A percentile compares a stretch with the other conserved stretches of the same genome.
Conservation (phyloP, 2,329 filamentous ascomycete genomes). For the Colletotrichum tropicale region DNA sequence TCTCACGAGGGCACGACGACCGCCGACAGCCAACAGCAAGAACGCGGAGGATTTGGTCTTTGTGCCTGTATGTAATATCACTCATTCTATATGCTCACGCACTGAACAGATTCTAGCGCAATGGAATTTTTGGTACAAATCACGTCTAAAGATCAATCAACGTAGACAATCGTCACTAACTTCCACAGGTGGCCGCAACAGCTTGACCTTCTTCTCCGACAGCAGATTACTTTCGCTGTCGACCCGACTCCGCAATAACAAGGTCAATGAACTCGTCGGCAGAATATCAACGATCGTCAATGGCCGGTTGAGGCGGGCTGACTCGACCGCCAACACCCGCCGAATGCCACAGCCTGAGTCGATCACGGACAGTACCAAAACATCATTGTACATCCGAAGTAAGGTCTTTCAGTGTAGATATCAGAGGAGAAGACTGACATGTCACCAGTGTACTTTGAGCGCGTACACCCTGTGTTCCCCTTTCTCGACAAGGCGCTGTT, state of each 20-base stretch:
- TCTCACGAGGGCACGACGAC: conserved; percentile 20
- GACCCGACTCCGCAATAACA: conserved; percentile 29
- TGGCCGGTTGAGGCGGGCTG: conserved; percentile 12
- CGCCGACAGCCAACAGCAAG: neutral
- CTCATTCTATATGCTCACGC: too few relatives aligned
- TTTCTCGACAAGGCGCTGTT: conserved; percentile 42
- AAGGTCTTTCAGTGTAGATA: neutral
- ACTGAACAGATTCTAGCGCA: conserved; percentile 23
- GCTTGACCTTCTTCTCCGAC: conserved; percentile 33
- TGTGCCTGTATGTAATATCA: conserved; percentile 25
- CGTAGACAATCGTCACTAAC: neutral
- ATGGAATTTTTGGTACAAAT: conserved; percentile 28
- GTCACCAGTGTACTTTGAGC: conserved; percentile 39
- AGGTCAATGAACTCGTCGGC: conserved; percentile 30
- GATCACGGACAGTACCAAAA: neutral
- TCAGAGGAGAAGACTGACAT: neutral
- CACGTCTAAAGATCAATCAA: neutral
- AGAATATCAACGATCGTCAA: conserved; percentile 29
- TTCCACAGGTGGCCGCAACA: conserved; percentile 27
- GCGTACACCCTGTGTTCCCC: conserved; percentile 42
- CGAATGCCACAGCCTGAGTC: neutral
- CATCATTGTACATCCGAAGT: conserved; percentile 14
- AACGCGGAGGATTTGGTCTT: conserved; percentile 23
- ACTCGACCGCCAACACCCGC: neutral
- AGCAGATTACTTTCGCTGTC: conserved; percentile 32